A percentile compares a stretch with the other conserved stretches of the same genome.
Conservation (phyloP, 129 eudicot species). For the carrot (Daucus carota) region DH1_v3.0 NC_030387.2:2280501-2281000, state of each 20-base stretch:
- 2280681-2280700: neutral
- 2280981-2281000: no score
- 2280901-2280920: no score
- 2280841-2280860: neutral
- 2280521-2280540: neutral
- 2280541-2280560: constrained; percentile 6
- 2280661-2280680: neutral
- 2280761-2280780: neutral
- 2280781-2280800: neutral
- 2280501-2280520: constrained; percentile 5
- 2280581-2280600: neutral
- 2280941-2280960: no score
- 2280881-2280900: no score
- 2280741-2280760: neutral
- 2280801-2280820: neutral
- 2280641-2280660: neutral
- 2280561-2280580: neutral
- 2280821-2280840: neutral
- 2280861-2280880: neutral
- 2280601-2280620: neutral
- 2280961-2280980: no score
- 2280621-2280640: no score
- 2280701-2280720: neutral
- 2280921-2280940: no score
- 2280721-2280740: neutral